These are phyloP conservation scores for Evernia prunastri DNA, from an alignment of 495 filamentous ascomycete genomes.

Conservation along the genomic window DNA sequence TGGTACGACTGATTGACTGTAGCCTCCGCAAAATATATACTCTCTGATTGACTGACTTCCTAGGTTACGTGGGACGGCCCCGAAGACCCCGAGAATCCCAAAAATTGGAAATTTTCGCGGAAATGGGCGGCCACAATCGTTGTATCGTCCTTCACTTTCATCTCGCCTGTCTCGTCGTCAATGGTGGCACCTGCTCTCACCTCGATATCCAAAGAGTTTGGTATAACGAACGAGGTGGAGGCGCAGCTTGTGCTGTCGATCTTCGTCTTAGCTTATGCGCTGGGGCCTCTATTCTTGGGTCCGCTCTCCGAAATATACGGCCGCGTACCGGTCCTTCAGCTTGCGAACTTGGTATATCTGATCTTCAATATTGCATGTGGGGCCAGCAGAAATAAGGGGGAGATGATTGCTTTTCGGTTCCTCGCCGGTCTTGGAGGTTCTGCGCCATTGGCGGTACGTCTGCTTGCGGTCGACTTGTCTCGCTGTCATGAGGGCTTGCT, in stretches of 20 bases:
- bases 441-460: constrained; percentile 45
- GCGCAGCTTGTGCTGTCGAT: constrained; percentile 58
- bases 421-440: constrained; percentile 53
- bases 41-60: neutral
- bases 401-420: constrained; percentile 53
- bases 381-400: constrained; percentile 41
- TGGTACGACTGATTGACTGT: constrained; percentile 17
- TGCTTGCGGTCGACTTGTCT: neutral
- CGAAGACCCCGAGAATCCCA: constrained; percentile 52
- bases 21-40: neutral
- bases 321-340: constrained; percentile 53
- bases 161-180: constrained; percentile 63
- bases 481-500: neutral
- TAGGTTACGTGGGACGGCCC: constrained; percentile 46
- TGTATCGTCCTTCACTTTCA: constrained; percentile 60
- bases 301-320: constrained; percentile 74
- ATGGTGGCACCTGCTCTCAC: constrained; percentile 66
- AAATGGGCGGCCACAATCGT: constrained; percentile 60
- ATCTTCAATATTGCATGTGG: constrained; percentile 53
- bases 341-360: constrained; percentile 60
- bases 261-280: constrained; percentile 69
- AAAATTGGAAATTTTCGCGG: constrained; percentile 48
- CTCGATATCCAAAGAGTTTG: constrained; percentile 51
- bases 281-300: constrained; percentile 62
- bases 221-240: constrained; percentile 50